Evolutionary conservation across 805 yeast genomes (phyloP).

Genomic region (Saccharomycopsis sp.): DNA sequence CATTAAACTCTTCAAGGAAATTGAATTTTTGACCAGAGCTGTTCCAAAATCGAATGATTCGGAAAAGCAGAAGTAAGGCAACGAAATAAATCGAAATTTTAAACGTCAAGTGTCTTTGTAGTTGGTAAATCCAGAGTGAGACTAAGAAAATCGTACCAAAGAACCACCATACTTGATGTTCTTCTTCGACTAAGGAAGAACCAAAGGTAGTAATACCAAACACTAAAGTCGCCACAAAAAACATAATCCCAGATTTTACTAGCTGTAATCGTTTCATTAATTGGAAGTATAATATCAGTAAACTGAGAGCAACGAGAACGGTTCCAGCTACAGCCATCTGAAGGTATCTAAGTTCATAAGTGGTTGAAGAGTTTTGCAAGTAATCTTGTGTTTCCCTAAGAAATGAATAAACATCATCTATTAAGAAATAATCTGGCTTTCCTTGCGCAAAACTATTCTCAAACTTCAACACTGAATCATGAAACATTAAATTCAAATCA

Average conservation of each 20-base stretch:
- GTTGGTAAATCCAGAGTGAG: neutral
- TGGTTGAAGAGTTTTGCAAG: slow-evolving; percentile 58
- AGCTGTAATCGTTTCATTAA: neutral
- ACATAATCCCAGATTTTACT: neutral
- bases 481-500: slow-evolving; percentile 21
- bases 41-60: slow-evolving; percentile 77
- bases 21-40: slow-evolving; percentile 81
- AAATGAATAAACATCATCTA: slow-evolving; percentile 28
- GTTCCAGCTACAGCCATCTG: slow-evolving; percentile 23
- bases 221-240: neutral
- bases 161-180: slow-evolving; percentile 96
- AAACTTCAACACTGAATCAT: slow-evolving; percentile 12
- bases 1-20: slow-evolving; percentile 24
- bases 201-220: slow-evolving; percentile 59
- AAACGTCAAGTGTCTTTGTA: too few species aligned
- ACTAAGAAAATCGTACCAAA: slow-evolving; percentile 33
- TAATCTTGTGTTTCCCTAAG: slow-evolving; percentile 42
- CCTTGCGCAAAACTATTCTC: neutral
- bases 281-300: slow-evolving; percentile 10
- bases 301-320: too few species aligned
- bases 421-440: slow-evolving; percentile 1
- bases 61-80: slow-evolving; percentile 28
- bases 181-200: slow-evolving; percentile 90
- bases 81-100: neutral
- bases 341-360: slow-evolving; percentile 56